These are phyloP conservation scores for Silene latifolia DNA, from an alignment of 148 eudicot genomes.

Conservation along the genomic window DNA sequence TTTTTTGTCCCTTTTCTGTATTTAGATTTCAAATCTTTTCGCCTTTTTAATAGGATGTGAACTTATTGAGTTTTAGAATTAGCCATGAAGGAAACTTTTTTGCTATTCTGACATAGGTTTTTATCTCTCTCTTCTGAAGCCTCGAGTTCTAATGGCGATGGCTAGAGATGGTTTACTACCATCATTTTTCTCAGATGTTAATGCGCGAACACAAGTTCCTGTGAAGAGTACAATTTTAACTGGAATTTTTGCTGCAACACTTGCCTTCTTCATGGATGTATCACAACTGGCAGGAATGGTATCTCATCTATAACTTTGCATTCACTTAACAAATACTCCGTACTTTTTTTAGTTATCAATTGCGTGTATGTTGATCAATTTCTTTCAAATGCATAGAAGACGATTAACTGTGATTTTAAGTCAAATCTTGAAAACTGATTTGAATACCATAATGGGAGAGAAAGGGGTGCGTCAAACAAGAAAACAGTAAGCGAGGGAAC, in stretches of 20 bases:
- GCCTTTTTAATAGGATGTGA: background rate
- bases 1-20: background rate
- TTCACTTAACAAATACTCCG: slow-evolving; percentile 5
- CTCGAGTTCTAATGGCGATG: slow-evolving; percentile 96
- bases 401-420: background rate
- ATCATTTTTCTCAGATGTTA: slow-evolving; percentile 85
- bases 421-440: background rate
- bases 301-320: slow-evolving; percentile 21
- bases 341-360: background rate
- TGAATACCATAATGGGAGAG: background rate
- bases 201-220: slow-evolving; percentile 73
- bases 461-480: background rate
- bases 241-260: slow-evolving; percentile 64
- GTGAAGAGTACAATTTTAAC: slow-evolving; percentile 77
- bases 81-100: background rate
- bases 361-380: background rate
- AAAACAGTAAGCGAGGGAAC: too few species aligned
- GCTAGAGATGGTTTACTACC: slow-evolving; percentile 97
- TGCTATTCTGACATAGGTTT: slow-evolving; percentile 8
- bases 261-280: slow-evolving; percentile 91
- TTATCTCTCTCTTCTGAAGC: slow-evolving; percentile 42
- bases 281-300: slow-evolving; percentile 96
- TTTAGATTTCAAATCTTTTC: too few species aligned
- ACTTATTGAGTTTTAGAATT: background rate
- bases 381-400: background rate